Base-by-base conservation (phyloP, 2,329 filamentous ascomycete species). In the Rhexocercosporidium sp. region DNA sequence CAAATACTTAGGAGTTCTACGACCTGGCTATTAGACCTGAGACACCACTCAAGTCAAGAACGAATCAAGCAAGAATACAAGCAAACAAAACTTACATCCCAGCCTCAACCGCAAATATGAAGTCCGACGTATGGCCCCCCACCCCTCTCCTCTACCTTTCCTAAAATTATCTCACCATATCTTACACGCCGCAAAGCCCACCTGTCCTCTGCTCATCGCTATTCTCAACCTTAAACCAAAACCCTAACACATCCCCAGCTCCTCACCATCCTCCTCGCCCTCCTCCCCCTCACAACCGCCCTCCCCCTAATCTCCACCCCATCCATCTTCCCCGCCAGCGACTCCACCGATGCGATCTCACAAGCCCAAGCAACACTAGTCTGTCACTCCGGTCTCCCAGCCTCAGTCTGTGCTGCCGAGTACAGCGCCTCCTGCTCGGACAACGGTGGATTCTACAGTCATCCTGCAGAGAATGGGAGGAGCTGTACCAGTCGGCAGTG, bases 401-500 rank as follows among this genome's bases (percentile, higher is more conserved):
- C 65, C 14, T 29, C 27, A 27, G 27, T 44, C 27, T 66, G 65
- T 29, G 53, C 22, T 2, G 3, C 44, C 31, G 7, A 46, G 7
- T 67, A 64, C 29, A 37, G 34, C 9, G 54, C 65, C 11, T 56
- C 37, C 1, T 64, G 66, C 29, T 62, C 41, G 41, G 25, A 47
- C 9, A 39, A n/a, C 16, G 66, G 66, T 31, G 66, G 63, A 27
- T 64, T 67, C 39, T 67, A 27, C 20, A 57, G 63, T 9, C 56
- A 44, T 25, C 57, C 29, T 9, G 49, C 66, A 16, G 18, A 39
- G 12, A 25, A 62, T 53, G 46, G 66, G 18, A n/a, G 12, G 34
- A 57, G 61, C 6, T 67, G 66, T 59, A 67, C 66, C 1, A 64
- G 61, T 44, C 44, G 62, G 16, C 37, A 61, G 31, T 67, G 66